Conservation (phyloP, 2,329 filamentous ascomycete species). For the Dendryphion nanum region DNA sequence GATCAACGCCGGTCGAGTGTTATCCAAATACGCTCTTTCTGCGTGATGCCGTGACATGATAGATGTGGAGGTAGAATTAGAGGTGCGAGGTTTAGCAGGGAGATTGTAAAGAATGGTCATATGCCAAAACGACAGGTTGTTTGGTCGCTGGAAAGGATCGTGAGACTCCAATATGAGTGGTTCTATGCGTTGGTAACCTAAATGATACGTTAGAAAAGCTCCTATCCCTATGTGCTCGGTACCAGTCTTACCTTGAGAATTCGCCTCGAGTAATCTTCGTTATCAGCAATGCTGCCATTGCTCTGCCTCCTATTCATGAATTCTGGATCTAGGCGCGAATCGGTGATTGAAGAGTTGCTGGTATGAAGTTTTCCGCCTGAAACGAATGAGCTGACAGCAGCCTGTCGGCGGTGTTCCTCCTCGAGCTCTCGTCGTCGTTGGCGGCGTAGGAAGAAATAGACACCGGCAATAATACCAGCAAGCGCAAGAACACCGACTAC, state of each 20-base stretch:
- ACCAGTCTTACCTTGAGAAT: constrained; percentile 76
- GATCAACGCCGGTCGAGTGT: too few relatives aligned
- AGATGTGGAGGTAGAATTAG: constrained; percentile 8
- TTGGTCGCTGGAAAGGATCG: too few relatives aligned
- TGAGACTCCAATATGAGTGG: too few relatives aligned
- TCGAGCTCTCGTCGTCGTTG: constrained; percentile 75
- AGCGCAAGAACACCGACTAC: constrained; percentile 78
- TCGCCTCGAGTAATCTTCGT: constrained; percentile 92
- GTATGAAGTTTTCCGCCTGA: constrained; percentile 61
- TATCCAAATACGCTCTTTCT: constrained; percentile 36
- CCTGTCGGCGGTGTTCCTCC: constrained; percentile 80
- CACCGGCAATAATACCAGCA: constrained; percentile 63
- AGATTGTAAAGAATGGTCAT: too few relatives aligned
- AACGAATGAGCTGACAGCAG: constrained; percentile 71
- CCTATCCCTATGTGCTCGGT: neutral
- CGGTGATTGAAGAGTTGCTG: constrained; percentile 68
- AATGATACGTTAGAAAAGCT: constrained; percentile 11
- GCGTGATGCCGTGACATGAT: constrained; percentile 20
- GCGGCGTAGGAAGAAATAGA: constrained; percentile 72
- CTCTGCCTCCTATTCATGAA: constrained; percentile 82
- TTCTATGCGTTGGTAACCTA: constrained; percentile 38
- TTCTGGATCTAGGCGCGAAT: constrained; percentile 80
- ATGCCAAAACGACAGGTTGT: too few relatives aligned
- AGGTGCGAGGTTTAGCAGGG: too few relatives aligned
- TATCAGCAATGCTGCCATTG: constrained; percentile 94